phyloP scores from a whole-genome alignment of 768 basidiomycete species.

The Cystoderma amianthinum region DNA sequence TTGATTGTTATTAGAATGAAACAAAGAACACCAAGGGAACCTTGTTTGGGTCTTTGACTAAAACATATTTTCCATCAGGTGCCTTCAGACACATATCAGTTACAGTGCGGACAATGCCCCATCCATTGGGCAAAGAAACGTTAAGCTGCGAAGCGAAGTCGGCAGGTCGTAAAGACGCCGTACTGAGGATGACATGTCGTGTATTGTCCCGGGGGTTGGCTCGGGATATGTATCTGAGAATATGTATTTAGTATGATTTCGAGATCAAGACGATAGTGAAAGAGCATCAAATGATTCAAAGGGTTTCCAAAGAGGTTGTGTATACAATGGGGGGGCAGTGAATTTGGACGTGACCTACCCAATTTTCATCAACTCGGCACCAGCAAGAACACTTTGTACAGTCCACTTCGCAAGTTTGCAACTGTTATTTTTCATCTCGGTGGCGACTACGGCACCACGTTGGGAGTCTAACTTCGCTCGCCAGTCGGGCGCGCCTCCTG shows the following conservation, averaged over 20 bases:
- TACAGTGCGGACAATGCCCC: constrained; percentile 96
- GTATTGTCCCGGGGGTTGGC: constrained; percentile 91
- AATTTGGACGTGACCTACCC: constrained; percentile 53
- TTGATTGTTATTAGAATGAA: constrained; percentile 5
- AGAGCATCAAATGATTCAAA: constrained; percentile 4
- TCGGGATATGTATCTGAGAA: constrained; percentile 84
- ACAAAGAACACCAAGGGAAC: constrained; percentile 34
- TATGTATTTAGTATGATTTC: constrained; percentile 9
- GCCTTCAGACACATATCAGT: constrained; percentile 93
- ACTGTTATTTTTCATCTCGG: constrained; percentile 99
- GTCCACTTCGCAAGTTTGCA: constrained; percentile 98
- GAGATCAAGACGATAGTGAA: constrained; percentile 5
- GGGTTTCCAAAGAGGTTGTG: not conserved
- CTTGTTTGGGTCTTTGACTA: constrained; percentile 98
- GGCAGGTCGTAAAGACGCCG: constrained; percentile 87
- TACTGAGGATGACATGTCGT: constrained; percentile 92
- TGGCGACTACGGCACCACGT: constrained; percentile 95
- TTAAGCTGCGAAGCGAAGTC: constrained; percentile 96
- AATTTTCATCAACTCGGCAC: constrained; percentile 95
- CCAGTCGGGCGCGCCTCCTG: constrained; percentile 98
- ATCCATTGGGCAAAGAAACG: constrained; percentile 90
- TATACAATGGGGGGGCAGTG: not conserved
- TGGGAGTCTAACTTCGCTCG: constrained; percentile 94
- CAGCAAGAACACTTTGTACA: constrained; percentile 90
- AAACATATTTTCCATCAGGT: constrained; percentile 96